Evolutionary conservation across 2,329 filamentous ascomycete species (phyloP), one percentile per base, ranked within the genome.

Genomic region (Juglanconis sp.): DNA sequence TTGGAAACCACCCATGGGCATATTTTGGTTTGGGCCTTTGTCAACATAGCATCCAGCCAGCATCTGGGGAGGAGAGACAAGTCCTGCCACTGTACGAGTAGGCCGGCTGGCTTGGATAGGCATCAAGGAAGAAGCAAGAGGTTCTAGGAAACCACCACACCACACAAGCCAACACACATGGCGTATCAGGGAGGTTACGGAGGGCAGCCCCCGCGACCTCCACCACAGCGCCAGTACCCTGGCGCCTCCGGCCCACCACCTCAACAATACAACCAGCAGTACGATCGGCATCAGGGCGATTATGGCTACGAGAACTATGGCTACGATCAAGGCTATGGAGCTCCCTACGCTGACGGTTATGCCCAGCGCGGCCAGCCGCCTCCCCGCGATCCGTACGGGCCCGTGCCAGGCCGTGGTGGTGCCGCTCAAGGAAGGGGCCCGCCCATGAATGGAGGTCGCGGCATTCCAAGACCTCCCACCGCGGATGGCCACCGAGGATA

Each of bases 111-210:
- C 48, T 40, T 47, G 53, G 46, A 9, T 30, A 35, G 46, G n/a
- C 56, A 11, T 46, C 48, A 17, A 47, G 15, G 17, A 42, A 24
- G 53, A 17, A 48, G 32, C 31, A 34, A 36, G 13, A 30, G 30
- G 46, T 56, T 63, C 46, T 57, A 38, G 32, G 53, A 57, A 34
- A 52, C 31, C 52, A 35, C 44, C 53, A 65, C 7, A 36, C 40
- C 13, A n/a, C 11, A 5, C 24, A 30, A 54, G 11, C 7, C 31
- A 34, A 24, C 46, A 48, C 30, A 64, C 15, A 85, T 85, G 82
- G 79, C 81, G 50, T 83, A 83, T 68, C 77, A 82, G 63, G 76
- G 74, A 63, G 77, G 74, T 63, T 82, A 80, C 62, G 74, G 74
- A 59, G 73, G 67, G 44, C 69, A 75, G 67, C 77, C 75, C 49